Percentiles rank a stretch among this genome's conserved stretches.
These are phyloP conservation scores for Annulohypoxylon nitens DNA, from an alignment of 495 filamentous ascomycete species.

Conservation along the genomic window DNA sequence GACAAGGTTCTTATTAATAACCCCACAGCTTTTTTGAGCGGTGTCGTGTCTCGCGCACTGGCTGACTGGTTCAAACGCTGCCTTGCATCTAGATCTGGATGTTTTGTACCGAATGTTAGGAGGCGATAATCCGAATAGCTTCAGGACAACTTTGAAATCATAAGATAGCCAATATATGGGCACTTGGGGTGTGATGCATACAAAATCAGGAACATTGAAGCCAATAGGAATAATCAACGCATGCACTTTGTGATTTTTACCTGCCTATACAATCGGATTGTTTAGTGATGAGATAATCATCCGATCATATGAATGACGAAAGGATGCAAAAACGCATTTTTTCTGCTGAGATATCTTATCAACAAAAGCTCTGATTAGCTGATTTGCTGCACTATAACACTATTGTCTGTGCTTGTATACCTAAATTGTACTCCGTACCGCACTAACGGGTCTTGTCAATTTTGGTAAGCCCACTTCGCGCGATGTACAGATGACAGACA, in stretches of 20 bases:
- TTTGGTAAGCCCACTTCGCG: conserved; percentile 19
- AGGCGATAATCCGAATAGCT: conserved; percentile 15
- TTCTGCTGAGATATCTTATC: conserved; percentile 36
- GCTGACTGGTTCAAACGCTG: conserved; percentile 1
- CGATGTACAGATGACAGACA: conserved; percentile 13
- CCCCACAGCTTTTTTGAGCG: conserved; percentile 33
- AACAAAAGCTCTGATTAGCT: conserved; percentile 17
- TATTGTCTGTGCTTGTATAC: conserved; percentile 3
- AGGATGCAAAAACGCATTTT: background rate
- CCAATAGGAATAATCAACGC: background rate
- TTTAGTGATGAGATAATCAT: conserved; percentile 38
- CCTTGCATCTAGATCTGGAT: conserved; percentile 11
- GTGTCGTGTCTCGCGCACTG: conserved; percentile 20
- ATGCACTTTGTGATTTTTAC: background rate
- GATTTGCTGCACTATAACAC: background rate
- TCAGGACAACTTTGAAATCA: conserved; percentile 13
- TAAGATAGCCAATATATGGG: conserved; percentile 10
- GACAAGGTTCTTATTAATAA: conserved; percentile 36
- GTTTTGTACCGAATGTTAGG: background rate
- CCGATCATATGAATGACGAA: conserved; percentile 38
- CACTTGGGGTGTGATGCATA: background rate
- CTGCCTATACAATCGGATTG: conserved; percentile 19
- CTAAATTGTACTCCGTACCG: conserved; percentile 7
- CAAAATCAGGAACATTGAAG: background rate
- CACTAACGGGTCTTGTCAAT: conserved; percentile 4